A percentile compares a stretch with the other conserved stretches of the same genome.
Evolutionary conservation across 306 rosid species (phyloP).

Genomic region (Rosa multiflora): DNA sequence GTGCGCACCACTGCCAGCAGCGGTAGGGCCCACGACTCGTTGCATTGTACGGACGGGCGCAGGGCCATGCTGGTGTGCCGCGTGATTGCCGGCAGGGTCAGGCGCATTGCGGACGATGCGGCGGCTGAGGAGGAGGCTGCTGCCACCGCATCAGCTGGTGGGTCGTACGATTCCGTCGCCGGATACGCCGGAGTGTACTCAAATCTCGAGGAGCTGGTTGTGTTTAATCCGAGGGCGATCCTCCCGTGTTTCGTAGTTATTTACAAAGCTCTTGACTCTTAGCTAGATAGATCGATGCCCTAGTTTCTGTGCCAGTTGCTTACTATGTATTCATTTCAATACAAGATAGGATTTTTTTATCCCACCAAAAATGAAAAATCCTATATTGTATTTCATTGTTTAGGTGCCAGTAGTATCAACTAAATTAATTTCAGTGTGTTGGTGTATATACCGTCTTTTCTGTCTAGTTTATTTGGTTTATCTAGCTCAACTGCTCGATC

Average conservation of each 20-base stretch:
- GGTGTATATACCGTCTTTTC: not conserved
- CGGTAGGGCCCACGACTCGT: conserved; percentile 86
- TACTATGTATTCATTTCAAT: not conserved
- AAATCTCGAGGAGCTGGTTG: conserved; percentile 75
- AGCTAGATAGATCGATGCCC: not conserved
- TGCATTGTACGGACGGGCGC: conserved; percentile 33
- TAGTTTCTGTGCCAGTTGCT: not conserved
- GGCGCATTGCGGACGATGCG: conserved; percentile 58
- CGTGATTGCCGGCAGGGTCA: conserved; percentile 87
- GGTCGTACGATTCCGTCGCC: conserved; percentile 74
- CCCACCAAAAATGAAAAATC: not conserved
- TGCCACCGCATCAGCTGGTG: not conserved
- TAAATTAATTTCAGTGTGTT: not conserved
- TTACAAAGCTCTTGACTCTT: conserved; percentile 53
- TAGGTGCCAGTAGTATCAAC: not conserved
- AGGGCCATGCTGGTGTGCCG: conserved; percentile 96
- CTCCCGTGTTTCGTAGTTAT: conserved; percentile 93
- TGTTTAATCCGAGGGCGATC: conserved; percentile 83
- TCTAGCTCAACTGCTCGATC: conserved; percentile 22
- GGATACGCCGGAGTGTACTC: conserved; percentile 63
- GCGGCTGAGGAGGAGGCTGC: conserved; percentile 43
- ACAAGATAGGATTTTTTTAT: not conserved
- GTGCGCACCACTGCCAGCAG: conserved; percentile 87
- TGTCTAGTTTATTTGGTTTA: not conserved
- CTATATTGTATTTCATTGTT: conserved; percentile 7